Evolutionary conservation across 2,329 filamentous ascomycete genomes (phyloP).

Genomic region (Phialophora chinensis): DNA sequence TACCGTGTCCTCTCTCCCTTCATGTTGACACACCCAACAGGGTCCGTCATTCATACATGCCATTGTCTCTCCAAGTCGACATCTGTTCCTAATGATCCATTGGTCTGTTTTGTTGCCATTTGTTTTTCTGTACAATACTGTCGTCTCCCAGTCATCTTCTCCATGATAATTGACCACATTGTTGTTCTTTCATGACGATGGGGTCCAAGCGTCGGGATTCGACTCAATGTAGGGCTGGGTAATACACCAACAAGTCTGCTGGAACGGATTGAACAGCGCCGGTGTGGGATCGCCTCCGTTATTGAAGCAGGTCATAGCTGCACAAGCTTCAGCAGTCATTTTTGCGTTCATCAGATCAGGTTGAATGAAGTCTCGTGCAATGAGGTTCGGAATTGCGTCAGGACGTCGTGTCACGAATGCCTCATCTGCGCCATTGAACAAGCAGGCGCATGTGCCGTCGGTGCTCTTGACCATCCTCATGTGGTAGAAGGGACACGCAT

Average conservation of each 20-base stretch:
- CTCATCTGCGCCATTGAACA: slow-evolving; percentile 33
- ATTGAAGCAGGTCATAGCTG: slow-evolving; percentile 36
- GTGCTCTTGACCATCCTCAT: slow-evolving; percentile 30
- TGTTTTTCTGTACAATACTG: neutral
- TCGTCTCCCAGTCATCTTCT: neutral
- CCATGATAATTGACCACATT: neutral
- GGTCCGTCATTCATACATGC: neutral
- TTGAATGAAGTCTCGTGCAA: slow-evolving; percentile 22
- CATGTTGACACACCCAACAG: neutral
- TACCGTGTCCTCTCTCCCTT: neutral
- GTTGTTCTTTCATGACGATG: slow-evolving; percentile 10
- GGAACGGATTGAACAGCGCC: slow-evolving; percentile 37
- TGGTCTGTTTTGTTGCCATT: neutral
- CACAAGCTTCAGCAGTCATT: slow-evolving; percentile 37
- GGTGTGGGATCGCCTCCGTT: slow-evolving; percentile 30
- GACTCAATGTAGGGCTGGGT: slow-evolving; percentile 29
- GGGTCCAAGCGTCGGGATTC: slow-evolving; percentile 29
- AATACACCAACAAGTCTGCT: slow-evolving; percentile 36
- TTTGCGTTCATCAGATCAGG: slow-evolving; percentile 32
- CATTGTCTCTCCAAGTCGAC: slow-evolving; percentile 1
- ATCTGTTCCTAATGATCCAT: neutral
- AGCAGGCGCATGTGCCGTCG: slow-evolving; percentile 35
- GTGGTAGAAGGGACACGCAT: slow-evolving; percentile 31
- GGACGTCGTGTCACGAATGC: slow-evolving; percentile 18
- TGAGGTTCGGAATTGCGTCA: slow-evolving; percentile 23